phyloP scores from a whole-genome alignment of 192 early-diverging fungal genomes.

The Thamnidium elegans region DNA sequence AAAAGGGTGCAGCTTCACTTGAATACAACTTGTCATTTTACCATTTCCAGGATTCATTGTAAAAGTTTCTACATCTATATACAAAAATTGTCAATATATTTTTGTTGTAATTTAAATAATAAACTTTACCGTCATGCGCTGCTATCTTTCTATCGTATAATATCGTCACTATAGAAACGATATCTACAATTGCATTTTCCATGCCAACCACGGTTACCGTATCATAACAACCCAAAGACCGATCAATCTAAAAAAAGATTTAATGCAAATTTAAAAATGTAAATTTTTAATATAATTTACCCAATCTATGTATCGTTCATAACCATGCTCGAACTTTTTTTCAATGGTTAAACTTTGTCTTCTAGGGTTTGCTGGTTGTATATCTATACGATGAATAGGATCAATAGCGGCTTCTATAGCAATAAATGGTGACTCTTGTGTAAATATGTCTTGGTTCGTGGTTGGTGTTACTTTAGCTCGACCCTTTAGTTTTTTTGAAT shows the following conservation, averaged over 20 bases:
- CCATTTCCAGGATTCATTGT: constrained; percentile 4
- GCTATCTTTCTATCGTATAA: constrained; percentile 17
- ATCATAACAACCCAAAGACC: constrained; percentile 2
- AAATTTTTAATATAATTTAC: not conserved
- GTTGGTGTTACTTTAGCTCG: not conserved
- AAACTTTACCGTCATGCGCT: constrained; percentile 10
- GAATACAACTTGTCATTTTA: constrained; percentile 15
- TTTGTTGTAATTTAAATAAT: not conserved
- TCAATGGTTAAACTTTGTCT: not conserved
- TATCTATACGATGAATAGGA: constrained; percentile 8
- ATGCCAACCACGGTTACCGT: constrained; percentile 19
- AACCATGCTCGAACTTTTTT: constrained; percentile 19
- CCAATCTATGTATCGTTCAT: constrained; percentile 23
- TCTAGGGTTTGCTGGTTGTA: not conserved
- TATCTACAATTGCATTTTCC: constrained; percentile 20
- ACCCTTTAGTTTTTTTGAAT: not conserved
- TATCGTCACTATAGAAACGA: constrained; percentile 14
- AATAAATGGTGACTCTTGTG: constrained; percentile 9
- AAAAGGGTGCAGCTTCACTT: constrained; percentile 14
- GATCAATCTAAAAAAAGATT: constrained; percentile 10
- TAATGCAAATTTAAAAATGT: not conserved
- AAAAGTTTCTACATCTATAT: constrained; percentile 17
- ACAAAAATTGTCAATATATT: not conserved
- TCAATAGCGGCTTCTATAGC: constrained; percentile 16
- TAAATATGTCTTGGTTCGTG: not conserved